phyloP scores from a whole-genome alignment of 768 basidiomycete genomes.

The Hysterangium stoloniferum region DNA sequence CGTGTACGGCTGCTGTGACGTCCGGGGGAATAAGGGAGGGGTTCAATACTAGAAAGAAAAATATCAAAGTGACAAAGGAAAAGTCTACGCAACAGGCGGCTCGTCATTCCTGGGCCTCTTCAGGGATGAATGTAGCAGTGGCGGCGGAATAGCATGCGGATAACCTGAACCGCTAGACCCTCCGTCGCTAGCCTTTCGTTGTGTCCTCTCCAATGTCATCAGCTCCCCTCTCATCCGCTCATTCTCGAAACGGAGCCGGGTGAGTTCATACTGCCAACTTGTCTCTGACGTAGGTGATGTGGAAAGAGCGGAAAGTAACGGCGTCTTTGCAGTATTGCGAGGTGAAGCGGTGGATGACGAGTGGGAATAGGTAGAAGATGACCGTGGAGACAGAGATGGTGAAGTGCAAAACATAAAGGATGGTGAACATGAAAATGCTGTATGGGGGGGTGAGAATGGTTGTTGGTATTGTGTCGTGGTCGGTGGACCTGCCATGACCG shows the following conservation, averaged over 20 bases:
- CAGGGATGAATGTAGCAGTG: neutral
- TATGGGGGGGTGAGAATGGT: too few relatives aligned
- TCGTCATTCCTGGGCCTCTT: neutral
- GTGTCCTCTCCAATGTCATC: constrained; percentile 28
- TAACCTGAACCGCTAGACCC: neutral
- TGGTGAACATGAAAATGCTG: too few relatives aligned
- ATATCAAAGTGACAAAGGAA: neutral
- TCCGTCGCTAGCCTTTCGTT: neutral
- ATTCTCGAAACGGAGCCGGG: constrained; percentile 72
- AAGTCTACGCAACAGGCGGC: neutral
- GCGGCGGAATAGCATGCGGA: neutral
- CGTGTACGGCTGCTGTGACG: too few relatives aligned
- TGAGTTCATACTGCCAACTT: constrained; percentile 92
- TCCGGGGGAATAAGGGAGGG: neutral
- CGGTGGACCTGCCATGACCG: neutral
- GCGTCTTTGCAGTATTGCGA: constrained; percentile 11
- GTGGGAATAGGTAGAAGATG: constrained; percentile 21
- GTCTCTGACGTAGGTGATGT: constrained; percentile 28
- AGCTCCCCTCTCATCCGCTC: constrained; percentile 56
- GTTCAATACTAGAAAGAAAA: neutral
- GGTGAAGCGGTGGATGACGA: neutral
- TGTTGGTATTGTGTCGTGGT: neutral
- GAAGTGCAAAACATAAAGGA: neutral
- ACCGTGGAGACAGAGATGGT: neutral
- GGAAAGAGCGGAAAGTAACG: constrained; percentile 1